Evolutionary conservation across 345 rosid genomes (phyloP).

Genomic region (Gossypioides kirkii): DNA sequence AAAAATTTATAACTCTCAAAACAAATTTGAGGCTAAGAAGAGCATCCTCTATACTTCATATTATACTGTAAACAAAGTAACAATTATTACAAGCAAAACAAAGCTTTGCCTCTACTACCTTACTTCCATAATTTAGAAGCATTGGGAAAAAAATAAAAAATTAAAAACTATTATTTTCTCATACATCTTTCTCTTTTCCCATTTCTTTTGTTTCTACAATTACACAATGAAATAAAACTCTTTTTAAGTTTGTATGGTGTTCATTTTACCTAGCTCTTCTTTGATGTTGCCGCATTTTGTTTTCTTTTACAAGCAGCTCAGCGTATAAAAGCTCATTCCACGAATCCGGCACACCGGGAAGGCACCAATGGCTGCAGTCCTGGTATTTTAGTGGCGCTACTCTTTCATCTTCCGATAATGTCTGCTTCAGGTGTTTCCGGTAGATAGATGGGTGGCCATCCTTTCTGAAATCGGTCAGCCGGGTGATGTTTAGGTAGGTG

Average conservation of each 20-base stretch:
- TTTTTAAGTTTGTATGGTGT: not conserved
- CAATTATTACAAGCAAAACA: not conserved
- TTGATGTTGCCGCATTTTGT: constrained; percentile 36
- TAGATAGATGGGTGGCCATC: constrained; percentile 96
- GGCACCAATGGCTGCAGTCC: constrained; percentile 99
- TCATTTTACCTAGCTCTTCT: constrained; percentile 34
- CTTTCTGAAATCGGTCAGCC: constrained; percentile 80
- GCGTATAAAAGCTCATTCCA: constrained; percentile 93
- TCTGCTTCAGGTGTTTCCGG: constrained; percentile 45
- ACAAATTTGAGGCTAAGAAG: not conserved
- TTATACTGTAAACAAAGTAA: not conserved
- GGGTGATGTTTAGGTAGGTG: constrained; percentile 74
- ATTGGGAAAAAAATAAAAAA: not conserved
- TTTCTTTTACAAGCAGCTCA: constrained; percentile 53
- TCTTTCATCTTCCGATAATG: constrained; percentile 39
- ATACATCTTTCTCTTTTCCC: constrained; percentile 2
- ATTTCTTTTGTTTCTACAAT: constrained; percentile 16
- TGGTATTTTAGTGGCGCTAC: constrained; percentile 55
- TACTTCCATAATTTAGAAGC: constrained; percentile 11
- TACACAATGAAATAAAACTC: constrained; percentile 8
- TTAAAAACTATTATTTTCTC: not conserved
- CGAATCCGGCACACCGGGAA: constrained; percentile 89
- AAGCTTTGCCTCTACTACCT: too few relatives aligned
- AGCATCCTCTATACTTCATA: not conserved
- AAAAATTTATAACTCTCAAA: constrained; percentile 21